Percentiles rank a stretch among this genome's conserved stretches.
phyloP scores from a whole-genome alignment of 306 rosid species.

The Rubus idaeus region DNA sequence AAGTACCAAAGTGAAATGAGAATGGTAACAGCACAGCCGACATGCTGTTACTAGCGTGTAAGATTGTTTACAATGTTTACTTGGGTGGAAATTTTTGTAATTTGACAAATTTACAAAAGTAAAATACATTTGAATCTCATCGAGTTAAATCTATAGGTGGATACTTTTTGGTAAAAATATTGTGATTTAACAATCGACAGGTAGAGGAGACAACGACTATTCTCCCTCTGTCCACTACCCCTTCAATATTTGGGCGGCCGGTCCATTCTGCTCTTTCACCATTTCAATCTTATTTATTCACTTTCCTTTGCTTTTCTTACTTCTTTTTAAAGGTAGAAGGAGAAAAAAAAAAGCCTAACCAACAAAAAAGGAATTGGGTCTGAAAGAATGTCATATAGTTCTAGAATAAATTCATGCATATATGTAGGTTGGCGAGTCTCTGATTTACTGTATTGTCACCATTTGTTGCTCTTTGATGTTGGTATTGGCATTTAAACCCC shows the following conservation, averaged over 20 bases:
- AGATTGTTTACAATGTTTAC: too few species aligned
- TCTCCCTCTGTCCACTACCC: conserved; percentile 7
- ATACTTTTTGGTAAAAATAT: too few species aligned
- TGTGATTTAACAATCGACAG: not conserved
- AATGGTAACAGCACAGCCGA: not conserved
- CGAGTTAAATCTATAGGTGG: accelerated
- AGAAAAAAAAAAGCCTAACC: not conserved
- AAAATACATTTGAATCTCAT: too few species aligned
- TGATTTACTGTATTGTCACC: not conserved
- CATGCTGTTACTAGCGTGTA: too few species aligned
- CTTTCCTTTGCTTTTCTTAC: not conserved
- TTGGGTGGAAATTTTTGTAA: too few species aligned
- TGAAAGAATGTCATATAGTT: not conserved
- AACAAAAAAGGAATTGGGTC: not conserved
- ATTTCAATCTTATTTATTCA: not conserved
- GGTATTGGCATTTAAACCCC: not conserved
- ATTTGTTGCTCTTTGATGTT: not conserved
- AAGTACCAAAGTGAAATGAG: not conserved
- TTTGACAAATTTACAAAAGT: too few species aligned
- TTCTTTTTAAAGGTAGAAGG: not conserved
- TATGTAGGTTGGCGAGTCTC: not conserved
- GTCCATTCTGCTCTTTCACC: not conserved
- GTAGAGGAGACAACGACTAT: conserved; percentile 2
- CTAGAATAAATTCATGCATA: not conserved
- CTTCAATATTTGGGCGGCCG: conserved; percentile 12